A percentile compares a stretch with the other conserved stretches of the same genome.
These are phyloP conservation scores for Jaenimonas drosophilae DNA, from an alignment of 208 protist genomes.

Conservation along the genomic window DNA sequence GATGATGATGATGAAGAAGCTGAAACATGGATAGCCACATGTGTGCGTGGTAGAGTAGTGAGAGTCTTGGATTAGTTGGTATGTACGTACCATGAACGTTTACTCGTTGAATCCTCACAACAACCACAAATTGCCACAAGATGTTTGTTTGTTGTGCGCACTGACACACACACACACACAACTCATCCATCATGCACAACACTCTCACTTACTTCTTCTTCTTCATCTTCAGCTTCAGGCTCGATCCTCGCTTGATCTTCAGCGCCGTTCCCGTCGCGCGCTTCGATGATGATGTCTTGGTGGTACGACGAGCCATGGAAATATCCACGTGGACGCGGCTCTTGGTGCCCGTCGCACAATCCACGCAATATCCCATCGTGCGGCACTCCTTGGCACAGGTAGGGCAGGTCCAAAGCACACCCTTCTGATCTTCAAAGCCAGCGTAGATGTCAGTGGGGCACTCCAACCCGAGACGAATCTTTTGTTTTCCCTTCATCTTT, in stretches of 20 bases:
- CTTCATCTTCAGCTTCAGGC: constrained; percentile 47
- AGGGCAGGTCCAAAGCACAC: constrained; percentile 75
- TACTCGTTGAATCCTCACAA: no score
- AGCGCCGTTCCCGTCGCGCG: constrained; percentile 10
- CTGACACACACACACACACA: no score
- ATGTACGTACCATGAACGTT: no score
- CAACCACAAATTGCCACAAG: no score
- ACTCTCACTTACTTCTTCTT: constrained; percentile 13
- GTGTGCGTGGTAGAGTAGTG: no score
- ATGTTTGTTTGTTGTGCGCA: constrained; percentile 4
- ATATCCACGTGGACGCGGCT: constrained; percentile 41
- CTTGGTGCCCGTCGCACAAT: constrained; percentile 65
- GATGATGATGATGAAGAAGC: no score
- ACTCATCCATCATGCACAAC: no score
- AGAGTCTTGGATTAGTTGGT: no score
- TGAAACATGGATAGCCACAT: no score
- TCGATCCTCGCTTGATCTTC: constrained; percentile 18
- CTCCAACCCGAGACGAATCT: constrained; percentile 83
- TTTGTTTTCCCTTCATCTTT: constrained; percentile 85
- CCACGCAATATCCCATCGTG: constrained; percentile 78
- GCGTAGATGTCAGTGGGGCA: constrained; percentile 76
- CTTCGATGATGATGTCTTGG: constrained; percentile 21
- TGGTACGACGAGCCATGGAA: constrained; percentile 33
- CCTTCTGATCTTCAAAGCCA: constrained; percentile 76
- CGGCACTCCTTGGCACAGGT: constrained; percentile 55